A percentile compares a stretch with the other conserved stretches of the same genome.
Conservation (phyloP, 179 eudicot species). For the Sideroxylon spinosum region DNA sequence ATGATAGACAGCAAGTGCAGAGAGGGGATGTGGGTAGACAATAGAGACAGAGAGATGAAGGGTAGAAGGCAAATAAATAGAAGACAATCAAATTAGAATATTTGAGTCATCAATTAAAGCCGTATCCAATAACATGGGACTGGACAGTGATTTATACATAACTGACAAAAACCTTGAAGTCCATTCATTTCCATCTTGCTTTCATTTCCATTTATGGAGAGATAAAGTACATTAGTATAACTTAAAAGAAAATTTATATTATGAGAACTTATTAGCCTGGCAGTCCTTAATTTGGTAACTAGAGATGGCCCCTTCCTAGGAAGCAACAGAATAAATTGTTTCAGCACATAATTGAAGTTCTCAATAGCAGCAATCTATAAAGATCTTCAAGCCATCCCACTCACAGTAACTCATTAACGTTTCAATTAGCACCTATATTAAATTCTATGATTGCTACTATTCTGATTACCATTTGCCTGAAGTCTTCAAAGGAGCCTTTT, state of each 20-base stretch:
- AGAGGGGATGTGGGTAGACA: not conserved
- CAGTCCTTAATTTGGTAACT: not conserved
- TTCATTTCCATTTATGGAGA: not conserved
- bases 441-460: not conserved
- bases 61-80: not conserved
- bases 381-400: not conserved
- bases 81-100: not conserved
- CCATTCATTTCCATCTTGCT: not conserved
- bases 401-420: not conserved
- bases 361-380: not conserved
- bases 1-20: not conserved
- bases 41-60: not conserved
- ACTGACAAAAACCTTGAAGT: not conserved
- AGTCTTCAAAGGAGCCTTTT: not conserved
- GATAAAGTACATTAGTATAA: not conserved
- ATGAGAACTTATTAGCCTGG: not conserved
- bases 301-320: constrained; percentile 1
- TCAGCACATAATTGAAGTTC: not conserved
- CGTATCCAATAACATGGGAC: not conserved
- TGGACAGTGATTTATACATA: not conserved
- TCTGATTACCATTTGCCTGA: not conserved
- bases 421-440: not conserved
- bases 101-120: not conserved
- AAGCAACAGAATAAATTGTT: not conserved
- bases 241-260: not conserved